Conservation (phyloP, 1,284 basidiomycete genomes). For the Trichosporon inkin region DNA sequence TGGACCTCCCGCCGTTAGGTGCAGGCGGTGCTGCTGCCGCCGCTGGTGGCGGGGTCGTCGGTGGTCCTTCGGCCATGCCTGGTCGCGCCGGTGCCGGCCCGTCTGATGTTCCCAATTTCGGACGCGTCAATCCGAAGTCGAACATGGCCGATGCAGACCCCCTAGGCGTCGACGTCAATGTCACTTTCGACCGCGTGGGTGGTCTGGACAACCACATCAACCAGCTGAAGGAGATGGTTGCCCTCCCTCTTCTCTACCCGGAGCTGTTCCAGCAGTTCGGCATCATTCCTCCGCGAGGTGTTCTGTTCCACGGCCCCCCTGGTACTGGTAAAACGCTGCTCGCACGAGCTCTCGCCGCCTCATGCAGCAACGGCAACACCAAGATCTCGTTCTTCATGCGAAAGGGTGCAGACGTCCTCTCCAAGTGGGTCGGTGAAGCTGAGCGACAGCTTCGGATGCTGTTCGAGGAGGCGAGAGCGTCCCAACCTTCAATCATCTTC, state of each 20-base stretch:
- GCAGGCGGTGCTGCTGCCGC: constrained; percentile 6
- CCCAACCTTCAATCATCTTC: constrained; percentile 96
- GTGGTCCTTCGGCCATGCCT: constrained; percentile 4
- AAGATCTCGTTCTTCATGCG: constrained; percentile 99
- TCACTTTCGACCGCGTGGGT: constrained; percentile 96
- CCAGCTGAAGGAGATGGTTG: constrained; percentile 97
- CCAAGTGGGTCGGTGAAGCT: constrained; percentile 99
- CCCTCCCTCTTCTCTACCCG: constrained; percentile 90
- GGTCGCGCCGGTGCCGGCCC: constrained; percentile 55
- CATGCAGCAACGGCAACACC: constrained; percentile 81
- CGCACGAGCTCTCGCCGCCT: constrained; percentile 90
- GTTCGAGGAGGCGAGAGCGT: constrained; percentile 91
- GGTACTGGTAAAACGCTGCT: constrained; percentile 85
- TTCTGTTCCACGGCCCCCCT: constrained; percentile 94
- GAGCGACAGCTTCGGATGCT: constrained; percentile 91
- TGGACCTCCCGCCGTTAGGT: neutral
- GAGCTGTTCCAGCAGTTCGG: constrained; percentile 95
- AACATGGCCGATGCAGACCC: constrained; percentile 96
- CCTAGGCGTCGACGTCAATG: constrained; percentile 84
- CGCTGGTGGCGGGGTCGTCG: neutral
- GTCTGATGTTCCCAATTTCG: constrained; percentile 48
- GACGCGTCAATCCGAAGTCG: constrained; percentile 50
- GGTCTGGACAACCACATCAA: constrained; percentile 95
- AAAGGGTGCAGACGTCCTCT: constrained; percentile 95
- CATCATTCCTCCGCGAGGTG: constrained; percentile 91